Evolutionary conservation across 768 basidiomycete genomes (phyloP).

Genomic region (Cantharellus anzutake): DNA sequence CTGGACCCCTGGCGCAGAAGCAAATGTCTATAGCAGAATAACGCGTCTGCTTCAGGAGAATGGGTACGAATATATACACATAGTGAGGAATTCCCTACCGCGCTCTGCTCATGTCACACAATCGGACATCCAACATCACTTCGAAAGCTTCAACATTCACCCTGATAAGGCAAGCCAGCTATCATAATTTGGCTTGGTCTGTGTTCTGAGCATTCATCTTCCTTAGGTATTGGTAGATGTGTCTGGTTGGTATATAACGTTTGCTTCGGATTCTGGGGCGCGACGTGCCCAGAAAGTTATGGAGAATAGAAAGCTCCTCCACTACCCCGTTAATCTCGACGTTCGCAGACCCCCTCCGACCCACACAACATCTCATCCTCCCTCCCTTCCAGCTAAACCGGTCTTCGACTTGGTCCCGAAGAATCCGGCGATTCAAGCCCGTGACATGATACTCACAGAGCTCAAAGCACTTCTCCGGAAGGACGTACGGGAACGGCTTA

Average conservation of each 20-base stretch:
- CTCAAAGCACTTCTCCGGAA: conserved; percentile 36
- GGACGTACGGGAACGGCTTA: conserved; percentile 44
- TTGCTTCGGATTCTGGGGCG: conserved; percentile 40
- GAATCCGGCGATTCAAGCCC: not conserved
- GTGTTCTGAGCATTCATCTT: not conserved
- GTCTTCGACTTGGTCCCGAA: not conserved
- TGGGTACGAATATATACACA: conserved; percentile 43
- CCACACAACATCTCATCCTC: conserved; percentile 3
- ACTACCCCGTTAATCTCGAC: conserved; percentile 12
- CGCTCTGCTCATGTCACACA: conserved; percentile 21
- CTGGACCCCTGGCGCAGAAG: conserved; percentile 1
- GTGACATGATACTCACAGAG: conserved; percentile 27
- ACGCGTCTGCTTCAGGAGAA: conserved; percentile 39
- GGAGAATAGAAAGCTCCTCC: conserved; percentile 13
- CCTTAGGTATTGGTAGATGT: conserved; percentile 52
- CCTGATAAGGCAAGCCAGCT: no score
- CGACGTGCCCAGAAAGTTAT: conserved; percentile 51
- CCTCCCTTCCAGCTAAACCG: not conserved
- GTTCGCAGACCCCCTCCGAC: conserved; percentile 16
- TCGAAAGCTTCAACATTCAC: conserved; percentile 29
- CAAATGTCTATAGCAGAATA: conserved; percentile 7
- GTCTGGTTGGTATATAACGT: conserved; percentile 66
- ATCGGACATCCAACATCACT: conserved; percentile 32
- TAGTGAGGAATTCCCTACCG: conserved; percentile 30
- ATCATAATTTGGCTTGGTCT: no score